Evolutionary conservation across 2,329 filamentous ascomycete species (phyloP), one percentile per base, ranked within the genome.

Genomic region (Zymoseptoria brevis): DNA sequence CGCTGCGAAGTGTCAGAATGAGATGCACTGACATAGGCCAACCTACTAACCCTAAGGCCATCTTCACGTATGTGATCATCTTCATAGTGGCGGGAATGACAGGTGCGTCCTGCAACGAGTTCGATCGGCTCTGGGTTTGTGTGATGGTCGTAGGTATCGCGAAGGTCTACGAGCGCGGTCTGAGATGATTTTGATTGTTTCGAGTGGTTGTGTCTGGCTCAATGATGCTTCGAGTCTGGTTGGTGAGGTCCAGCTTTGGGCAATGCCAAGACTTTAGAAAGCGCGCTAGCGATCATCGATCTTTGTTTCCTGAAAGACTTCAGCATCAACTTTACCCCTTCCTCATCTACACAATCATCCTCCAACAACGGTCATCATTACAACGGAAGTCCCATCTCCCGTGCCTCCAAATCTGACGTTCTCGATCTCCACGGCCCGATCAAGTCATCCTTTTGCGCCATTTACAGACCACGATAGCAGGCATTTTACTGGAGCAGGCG

Each of bases 41-140:
- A 58, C 58, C 48, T 53, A 55, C 85, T 76, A 79, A 92, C 89
- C 80, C 83, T 56, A 78, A 76, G 4, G 87, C 67, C 83, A 93
- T 89, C 77, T 94, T 94, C 62, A 83, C 64, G 75, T 79, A 83
- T 52, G 77, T 78, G 61, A 73, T 72, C 54, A 77, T 76, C 62
- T 69, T 73, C 79, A 80, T 81, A 55, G 55, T 74, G 71, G 64
- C 62, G 60, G 16, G n/a, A 8, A 7, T 50, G 35, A 19, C 51
- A 19, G 51, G n/a, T 4, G 3, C 24, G 22, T n/a, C 35, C 35
- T 45, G 13, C 35, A 13, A 41, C 35, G 4, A 11, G 3, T 2
- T 41, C 0, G 11, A 41, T 41, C 9, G 35, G 2, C 5, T 5
- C 22, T 24, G 22, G 22, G 3, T 24, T 5, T 24, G 22, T 24